phyloP scores from a whole-genome alignment of 73 alveolate genomes.

The Diophrys sp. region DNA sequence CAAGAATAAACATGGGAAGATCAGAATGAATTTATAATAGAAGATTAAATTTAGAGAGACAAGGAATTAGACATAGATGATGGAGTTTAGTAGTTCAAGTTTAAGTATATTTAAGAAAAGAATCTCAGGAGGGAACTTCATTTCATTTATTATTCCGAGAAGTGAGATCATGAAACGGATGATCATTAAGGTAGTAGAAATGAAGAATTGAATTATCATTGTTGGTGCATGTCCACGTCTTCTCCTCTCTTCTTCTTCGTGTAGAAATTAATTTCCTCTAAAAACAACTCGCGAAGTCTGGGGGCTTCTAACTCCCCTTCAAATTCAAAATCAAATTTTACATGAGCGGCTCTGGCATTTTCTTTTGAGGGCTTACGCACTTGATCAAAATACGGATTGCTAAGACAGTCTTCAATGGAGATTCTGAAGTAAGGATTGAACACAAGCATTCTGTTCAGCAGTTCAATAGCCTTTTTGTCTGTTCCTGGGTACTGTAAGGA shows the following conservation, averaged over 20 bases:
- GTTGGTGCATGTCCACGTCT: not conserved
- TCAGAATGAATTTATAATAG: too few species aligned
- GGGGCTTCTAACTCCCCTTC: conserved; percentile 12
- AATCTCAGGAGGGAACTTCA: too few species aligned
- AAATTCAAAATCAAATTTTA: conserved; percentile 29
- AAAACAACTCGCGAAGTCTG: conserved; percentile 20
- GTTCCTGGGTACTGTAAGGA: conserved; percentile 17
- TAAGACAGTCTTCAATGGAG: conserved; percentile 69
- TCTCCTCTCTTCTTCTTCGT: not conserved
- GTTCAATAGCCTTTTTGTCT: conserved; percentile 39
- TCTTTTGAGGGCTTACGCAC: conserved; percentile 62
- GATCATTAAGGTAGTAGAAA: too few species aligned
- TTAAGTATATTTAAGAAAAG: too few species aligned
- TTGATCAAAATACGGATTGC: conserved; percentile 75
- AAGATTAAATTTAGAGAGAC: too few species aligned
- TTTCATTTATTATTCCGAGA: too few species aligned
- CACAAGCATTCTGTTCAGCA: conserved; percentile 56
- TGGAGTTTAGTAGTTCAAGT: too few species aligned
- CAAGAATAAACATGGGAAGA: too few species aligned
- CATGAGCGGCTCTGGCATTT: conserved; percentile 10
- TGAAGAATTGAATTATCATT: too few species aligned
- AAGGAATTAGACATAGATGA: too few species aligned
- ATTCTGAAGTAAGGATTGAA: conserved; percentile 81
- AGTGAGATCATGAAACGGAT: too few species aligned
- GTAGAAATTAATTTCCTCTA: conserved; percentile 19